Conservation (phyloP, 192 early-diverging fungal genomes). For the Rhizoclosmatium sp. region DNA sequence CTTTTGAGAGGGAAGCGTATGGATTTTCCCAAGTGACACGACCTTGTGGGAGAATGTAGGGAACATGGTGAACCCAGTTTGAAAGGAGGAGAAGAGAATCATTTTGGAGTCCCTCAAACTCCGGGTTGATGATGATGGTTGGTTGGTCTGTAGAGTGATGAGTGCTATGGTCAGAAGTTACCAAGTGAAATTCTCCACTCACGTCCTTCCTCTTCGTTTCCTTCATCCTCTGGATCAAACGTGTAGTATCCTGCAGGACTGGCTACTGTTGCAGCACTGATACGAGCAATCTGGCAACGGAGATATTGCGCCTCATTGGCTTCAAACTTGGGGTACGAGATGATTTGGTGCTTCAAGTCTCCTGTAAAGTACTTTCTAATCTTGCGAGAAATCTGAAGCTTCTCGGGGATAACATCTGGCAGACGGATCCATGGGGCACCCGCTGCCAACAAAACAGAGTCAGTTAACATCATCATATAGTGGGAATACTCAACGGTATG, state of each 20-base stretch:
- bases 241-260: conserved; percentile 68
- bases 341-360: conserved; percentile 57
- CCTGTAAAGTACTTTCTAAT: conserved; percentile 68
- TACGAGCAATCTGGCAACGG: conserved; percentile 69
- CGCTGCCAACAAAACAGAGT: conserved; percentile 32
- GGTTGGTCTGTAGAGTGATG: conserved; percentile 40
- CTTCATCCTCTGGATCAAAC: conserved; percentile 64
- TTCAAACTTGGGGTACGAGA: conserved; percentile 62
- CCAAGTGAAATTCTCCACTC: conserved; percentile 5
- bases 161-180: neutral
- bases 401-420: conserved; percentile 66
- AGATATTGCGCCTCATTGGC: conserved; percentile 68
- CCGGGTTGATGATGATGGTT: conserved; percentile 66
- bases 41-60: conserved; percentile 69
- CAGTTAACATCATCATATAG: neutral
- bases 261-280: conserved; percentile 62
- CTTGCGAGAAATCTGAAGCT: conserved; percentile 56
- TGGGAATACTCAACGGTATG: conserved; percentile 46
- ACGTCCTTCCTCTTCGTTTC: conserved; percentile 56
- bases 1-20: conserved; percentile 18
- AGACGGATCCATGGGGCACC: conserved; percentile 63
- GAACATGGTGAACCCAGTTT: conserved; percentile 72
- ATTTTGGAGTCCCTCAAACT: conserved; percentile 59
- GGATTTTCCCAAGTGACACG: conserved; percentile 65
- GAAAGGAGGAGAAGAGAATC: conserved; percentile 53